Conservation (phyloP, 345 rosid species). For the Linum lewisii region DNA sequence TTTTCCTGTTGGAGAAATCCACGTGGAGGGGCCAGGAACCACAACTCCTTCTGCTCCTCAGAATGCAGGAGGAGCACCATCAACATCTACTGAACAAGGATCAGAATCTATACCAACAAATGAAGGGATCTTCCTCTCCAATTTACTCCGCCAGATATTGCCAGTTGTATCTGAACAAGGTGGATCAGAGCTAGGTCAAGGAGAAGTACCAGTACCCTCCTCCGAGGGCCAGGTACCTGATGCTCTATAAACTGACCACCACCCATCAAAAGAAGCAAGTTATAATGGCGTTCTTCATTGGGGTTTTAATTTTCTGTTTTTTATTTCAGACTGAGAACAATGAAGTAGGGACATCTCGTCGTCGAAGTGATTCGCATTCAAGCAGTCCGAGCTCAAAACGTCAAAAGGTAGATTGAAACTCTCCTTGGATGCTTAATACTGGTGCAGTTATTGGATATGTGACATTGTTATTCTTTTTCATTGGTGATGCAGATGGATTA, state of each 20-base stretch:
- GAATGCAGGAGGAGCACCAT: slow-evolving; percentile 20
- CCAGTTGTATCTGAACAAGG: slow-evolving; percentile 39
- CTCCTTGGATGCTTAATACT: background rate
- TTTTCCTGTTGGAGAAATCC: slow-evolving; percentile 51
- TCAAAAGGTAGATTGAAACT: background rate
- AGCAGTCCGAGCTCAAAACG: slow-evolving; percentile 6
- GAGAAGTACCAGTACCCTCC: slow-evolving; percentile 13
- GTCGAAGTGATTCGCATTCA: background rate
- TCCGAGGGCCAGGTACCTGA: background rate
- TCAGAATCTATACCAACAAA: slow-evolving; percentile 32
- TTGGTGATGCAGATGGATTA: background rate
- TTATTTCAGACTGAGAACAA: slow-evolving; percentile 1
- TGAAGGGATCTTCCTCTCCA: slow-evolving; percentile 54
- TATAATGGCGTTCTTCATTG: too few relatives aligned
- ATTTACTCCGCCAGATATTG: slow-evolving; percentile 56
- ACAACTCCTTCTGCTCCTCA: slow-evolving; percentile 17
- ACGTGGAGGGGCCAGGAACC: slow-evolving; percentile 32
- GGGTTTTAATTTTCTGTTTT: background rate
- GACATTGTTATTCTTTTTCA: background rate
- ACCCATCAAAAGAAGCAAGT: background rate
- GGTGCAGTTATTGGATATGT: background rate
- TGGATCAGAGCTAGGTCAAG: slow-evolving; percentile 20
- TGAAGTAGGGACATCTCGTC: slow-evolving; percentile 7
- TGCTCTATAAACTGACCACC: background rate
- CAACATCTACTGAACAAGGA: slow-evolving; percentile 20